A percentile compares a stretch with the other conserved stretches of the same genome.
phyloP scores from a whole-genome alignment of 768 basidiomycete species.

The Neoboletus brunneissimus region DNA sequence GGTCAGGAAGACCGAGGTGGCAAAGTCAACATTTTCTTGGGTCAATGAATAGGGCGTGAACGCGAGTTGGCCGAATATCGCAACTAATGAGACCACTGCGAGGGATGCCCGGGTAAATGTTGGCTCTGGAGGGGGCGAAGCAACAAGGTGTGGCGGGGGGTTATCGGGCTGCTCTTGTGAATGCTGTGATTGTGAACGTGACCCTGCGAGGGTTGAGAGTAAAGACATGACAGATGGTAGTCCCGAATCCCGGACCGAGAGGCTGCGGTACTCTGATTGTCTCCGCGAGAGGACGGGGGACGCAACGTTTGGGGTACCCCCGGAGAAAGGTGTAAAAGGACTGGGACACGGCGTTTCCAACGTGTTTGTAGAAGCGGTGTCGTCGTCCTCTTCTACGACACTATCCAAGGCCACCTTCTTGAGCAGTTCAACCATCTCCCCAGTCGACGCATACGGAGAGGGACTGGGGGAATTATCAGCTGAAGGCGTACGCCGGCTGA shows the following conservation, averaged over 20 bases:
- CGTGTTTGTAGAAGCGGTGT: constrained; percentile 39
- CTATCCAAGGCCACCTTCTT: constrained; percentile 37
- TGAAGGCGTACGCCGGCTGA: constrained; percentile 35
- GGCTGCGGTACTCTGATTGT: constrained; percentile 51
- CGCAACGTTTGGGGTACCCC: constrained; percentile 34
- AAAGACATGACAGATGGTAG: constrained; percentile 64
- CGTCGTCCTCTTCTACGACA: constrained; percentile 40
- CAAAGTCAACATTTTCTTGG: constrained; percentile 47
- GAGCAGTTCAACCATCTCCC: constrained; percentile 41
- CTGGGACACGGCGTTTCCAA: constrained; percentile 40
- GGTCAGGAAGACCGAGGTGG: constrained; percentile 50
- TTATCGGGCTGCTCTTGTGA: constrained; percentile 39
- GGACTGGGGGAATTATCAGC: constrained; percentile 7
- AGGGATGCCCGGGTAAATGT: constrained; percentile 48
- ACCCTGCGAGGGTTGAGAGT: constrained; percentile 59
- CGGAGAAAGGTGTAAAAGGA: constrained; percentile 25
- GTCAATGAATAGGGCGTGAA: constrained; percentile 62
- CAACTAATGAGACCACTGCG: constrained; percentile 61
- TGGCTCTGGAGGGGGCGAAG: constrained; percentile 27
- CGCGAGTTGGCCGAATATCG: constrained; percentile 65
- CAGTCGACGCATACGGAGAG: constrained; percentile 21
- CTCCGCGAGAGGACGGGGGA: constrained; percentile 58
- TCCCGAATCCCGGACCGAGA: constrained; percentile 43
- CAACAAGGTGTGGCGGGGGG: constrained; percentile 28
- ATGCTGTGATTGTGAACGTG: constrained; percentile 58